phyloP scores from a whole-genome alignment of 116 monocot genomes.

The Trichopus zeylanicus region DNA sequence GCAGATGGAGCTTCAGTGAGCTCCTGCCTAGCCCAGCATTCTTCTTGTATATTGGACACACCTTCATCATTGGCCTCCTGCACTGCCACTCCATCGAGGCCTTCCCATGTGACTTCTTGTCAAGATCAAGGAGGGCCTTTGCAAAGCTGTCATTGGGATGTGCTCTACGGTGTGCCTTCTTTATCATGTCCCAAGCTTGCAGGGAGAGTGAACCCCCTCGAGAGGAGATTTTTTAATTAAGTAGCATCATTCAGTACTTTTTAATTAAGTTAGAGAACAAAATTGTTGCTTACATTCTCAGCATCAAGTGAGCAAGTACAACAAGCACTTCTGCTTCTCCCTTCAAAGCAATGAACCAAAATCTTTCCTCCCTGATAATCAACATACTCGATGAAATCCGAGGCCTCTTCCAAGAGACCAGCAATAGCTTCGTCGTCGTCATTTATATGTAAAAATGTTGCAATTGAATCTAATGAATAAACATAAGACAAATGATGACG shows the following conservation, averaged over 20 bases:
- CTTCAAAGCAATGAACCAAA: slow-evolving; percentile 98
- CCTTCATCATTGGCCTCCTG: slow-evolving; percentile 67
- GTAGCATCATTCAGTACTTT: not conserved
- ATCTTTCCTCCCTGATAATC: slow-evolving; percentile 52
- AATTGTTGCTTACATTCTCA: slow-evolving; percentile 52
- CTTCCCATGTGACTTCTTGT: slow-evolving; percentile 59
- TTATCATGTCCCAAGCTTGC: slow-evolving; percentile 73
- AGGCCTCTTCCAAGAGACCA: slow-evolving; percentile 65
- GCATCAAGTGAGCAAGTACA: slow-evolving; percentile 82
- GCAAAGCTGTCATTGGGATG: slow-evolving; percentile 97
- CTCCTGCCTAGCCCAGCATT: slow-evolving; percentile 89
- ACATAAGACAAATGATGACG: no score
- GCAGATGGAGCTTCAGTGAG: slow-evolving; percentile 92
- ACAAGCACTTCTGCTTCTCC: slow-evolving; percentile 82
- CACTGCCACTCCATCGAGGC: slow-evolving; percentile 91
- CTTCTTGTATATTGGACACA: slow-evolving; percentile 86
- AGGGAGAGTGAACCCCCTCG: slow-evolving; percentile 58
- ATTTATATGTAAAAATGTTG: slow-evolving; percentile 31
- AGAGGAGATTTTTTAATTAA: not conserved
- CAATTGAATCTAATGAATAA: not conserved
- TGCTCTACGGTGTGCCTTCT: slow-evolving; percentile 69
- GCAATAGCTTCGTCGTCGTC: slow-evolving; percentile 82
- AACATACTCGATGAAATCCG: slow-evolving; percentile 73
- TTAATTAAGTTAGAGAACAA: not conserved
- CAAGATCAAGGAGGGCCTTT: slow-evolving; percentile 55